These are phyloP conservation scores for Pleurotus platypus DNA, from an alignment of 768 basidiomycete species.

Conservation along the genomic window DNA sequence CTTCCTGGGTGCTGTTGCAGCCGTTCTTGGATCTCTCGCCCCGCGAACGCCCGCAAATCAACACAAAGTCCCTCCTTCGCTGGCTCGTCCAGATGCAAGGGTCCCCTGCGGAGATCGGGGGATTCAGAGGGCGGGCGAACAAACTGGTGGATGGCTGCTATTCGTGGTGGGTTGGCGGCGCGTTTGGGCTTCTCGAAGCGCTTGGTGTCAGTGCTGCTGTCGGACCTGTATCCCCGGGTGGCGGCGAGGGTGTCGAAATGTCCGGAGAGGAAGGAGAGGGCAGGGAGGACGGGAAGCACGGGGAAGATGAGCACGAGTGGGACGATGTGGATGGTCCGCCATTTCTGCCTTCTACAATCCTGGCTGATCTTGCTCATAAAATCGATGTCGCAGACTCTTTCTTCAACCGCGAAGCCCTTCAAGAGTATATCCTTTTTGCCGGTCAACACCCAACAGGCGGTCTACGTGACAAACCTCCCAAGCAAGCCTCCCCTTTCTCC, in stretches of 20 bases:
- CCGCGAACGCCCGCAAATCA: constrained; percentile 36
- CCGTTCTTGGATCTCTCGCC: constrained; percentile 38
- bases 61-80: constrained; percentile 58
- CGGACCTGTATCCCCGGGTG: constrained; percentile 11
- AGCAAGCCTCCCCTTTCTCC: constrained; percentile 42
- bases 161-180: constrained; percentile 98
- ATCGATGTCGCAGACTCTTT: constrained; percentile 31
- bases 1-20: constrained; percentile 76
- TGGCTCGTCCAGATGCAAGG: constrained; percentile 92
- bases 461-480: constrained; percentile 92
- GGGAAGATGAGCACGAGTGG: constrained; percentile 35
- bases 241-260: constrained; percentile 23
- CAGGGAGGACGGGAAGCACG: constrained; percentile 17
- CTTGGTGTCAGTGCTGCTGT: constrained; percentile 35
- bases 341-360: too few species aligned
- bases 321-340: constrained; percentile 63
- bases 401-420: constrained; percentile 67
- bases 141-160: constrained; percentile 99
- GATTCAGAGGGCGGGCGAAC: constrained; percentile 91
- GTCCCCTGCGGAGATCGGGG: constrained; percentile 76
- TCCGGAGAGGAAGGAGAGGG: not conserved
- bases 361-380: too few species aligned
- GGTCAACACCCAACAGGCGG: constrained; percentile 87
- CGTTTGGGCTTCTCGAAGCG: constrained; percentile 74
- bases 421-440: constrained; percentile 83